A percentile compares a stretch with the other conserved stretches of the same genome.
Evolutionary conservation across 176 grass and related monocot species (phyloP).

Genomic region (Cenchrus purpureus): DNA sequence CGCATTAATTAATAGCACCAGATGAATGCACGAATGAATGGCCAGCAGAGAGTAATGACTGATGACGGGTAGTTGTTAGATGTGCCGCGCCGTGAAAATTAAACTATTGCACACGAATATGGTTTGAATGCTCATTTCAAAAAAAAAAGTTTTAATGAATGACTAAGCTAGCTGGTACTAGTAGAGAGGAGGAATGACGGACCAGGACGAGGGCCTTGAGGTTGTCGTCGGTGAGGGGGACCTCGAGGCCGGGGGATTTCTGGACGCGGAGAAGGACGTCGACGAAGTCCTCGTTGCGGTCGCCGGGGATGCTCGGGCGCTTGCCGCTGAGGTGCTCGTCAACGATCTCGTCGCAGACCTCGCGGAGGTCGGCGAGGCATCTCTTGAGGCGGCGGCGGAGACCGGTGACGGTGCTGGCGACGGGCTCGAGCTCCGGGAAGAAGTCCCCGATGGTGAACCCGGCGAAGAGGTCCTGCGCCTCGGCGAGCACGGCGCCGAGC

Average conservation of each 20-base stretch:
- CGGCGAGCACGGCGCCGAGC: slow-evolving; percentile 42
- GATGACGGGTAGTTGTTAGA: not conserved
- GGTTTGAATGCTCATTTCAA: too few species aligned
- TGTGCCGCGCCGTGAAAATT: too few species aligned
- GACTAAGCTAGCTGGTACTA: not conserved
- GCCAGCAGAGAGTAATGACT: not conserved
- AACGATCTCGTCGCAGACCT: slow-evolving; percentile 44
- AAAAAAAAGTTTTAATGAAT: not conserved
- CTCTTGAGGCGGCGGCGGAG: slow-evolving; percentile 38
- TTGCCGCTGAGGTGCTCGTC: slow-evolving; percentile 39
- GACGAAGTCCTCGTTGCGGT: slow-evolving; percentile 48
- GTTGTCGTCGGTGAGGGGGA: slow-evolving; percentile 50
- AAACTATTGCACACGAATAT: too few species aligned
- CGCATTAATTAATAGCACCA: not conserved
- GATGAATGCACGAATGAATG: too few species aligned
- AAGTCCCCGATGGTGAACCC: slow-evolving; percentile 46
- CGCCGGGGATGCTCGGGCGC: not conserved
- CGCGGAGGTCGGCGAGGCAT: slow-evolving; percentile 43
- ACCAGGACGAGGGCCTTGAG: slow-evolving; percentile 52
- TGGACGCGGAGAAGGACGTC: slow-evolving; percentile 52
- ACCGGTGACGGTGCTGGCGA: slow-evolving; percentile 26
- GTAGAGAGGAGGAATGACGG: not conserved
- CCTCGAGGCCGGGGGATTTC: slow-evolving; percentile 48
- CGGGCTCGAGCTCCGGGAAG: slow-evolving; percentile 47
- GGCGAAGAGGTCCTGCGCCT: slow-evolving; percentile 43